Conservation (phyloP, 495 filamentous ascomycete genomes). For the Apodospora peruviana region DNA sequence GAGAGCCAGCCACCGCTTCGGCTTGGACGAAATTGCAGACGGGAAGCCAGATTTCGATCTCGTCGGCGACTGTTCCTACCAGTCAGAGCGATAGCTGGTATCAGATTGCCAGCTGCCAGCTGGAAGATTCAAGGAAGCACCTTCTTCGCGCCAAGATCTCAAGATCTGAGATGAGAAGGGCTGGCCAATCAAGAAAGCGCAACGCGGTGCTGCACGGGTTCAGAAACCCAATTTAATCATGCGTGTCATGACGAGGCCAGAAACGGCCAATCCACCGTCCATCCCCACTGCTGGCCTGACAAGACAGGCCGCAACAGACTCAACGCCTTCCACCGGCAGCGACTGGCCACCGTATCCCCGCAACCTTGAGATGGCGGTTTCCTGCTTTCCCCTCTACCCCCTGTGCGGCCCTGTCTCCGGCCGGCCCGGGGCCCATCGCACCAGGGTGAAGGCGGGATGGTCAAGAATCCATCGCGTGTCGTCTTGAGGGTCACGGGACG, state of each 20-base stretch:
- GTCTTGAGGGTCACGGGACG: no score
- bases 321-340: constrained; percentile 1
- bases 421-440: neutral
- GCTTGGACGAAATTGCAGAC: no score
- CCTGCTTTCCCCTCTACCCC: neutral
- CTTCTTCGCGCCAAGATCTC: constrained; percentile 16
- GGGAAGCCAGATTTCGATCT: no score
- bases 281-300: constrained; percentile 5
- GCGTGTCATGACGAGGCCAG: constrained; percentile 24
- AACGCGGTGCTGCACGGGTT: constrained; percentile 30
- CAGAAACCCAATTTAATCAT: constrained; percentile 26
- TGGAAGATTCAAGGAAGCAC: constrained; percentile 3
- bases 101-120: no score
- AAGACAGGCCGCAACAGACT: constrained; percentile 14
- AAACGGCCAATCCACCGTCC: constrained; percentile 20
- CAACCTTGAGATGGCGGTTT: neutral
- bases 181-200: constrained; percentile 24
- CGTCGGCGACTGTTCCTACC: constrained; percentile 7
- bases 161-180: constrained; percentile 5
- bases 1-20: neutral
- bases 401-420: neutral
- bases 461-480: neutral
- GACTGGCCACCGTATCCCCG: neutral
- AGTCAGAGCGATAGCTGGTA: no score
- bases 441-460: neutral